Conservation (phyloP, 2,329 filamentous ascomycete genomes). For the Grosmannia huntii region DNA sequence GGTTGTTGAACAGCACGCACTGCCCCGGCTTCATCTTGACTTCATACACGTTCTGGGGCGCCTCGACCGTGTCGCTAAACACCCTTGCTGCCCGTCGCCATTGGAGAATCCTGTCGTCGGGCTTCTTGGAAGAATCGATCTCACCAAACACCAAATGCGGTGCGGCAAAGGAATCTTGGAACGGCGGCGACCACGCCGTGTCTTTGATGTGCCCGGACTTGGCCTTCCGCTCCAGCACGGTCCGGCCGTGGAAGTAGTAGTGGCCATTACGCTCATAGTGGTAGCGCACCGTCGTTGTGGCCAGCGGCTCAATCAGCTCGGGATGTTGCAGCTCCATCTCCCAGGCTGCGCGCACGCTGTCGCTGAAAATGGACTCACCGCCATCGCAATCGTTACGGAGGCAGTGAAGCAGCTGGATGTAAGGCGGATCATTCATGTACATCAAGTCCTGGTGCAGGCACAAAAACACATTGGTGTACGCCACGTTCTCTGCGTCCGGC, state of each 20-base stretch:
- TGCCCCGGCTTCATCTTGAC: constrained; percentile 67
- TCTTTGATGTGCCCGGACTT: constrained; percentile 13
- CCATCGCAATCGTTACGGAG: constrained; percentile 67
- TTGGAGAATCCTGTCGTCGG: background rate
- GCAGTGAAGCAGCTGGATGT: constrained; percentile 81
- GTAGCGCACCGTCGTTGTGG: constrained; percentile 48
- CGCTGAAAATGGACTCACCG: constrained; percentile 77
- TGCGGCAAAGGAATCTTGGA: constrained; percentile 38
- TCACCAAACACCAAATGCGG: constrained; percentile 5
- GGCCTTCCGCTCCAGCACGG: constrained; percentile 31
- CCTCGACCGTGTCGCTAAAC: constrained; percentile 49
- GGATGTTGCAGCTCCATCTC: constrained; percentile 15
- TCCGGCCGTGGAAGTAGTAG: constrained; percentile 46
- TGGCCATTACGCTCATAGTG: constrained; percentile 56
- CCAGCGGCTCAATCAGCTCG: constrained; percentile 47
- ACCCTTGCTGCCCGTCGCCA: constrained; percentile 28
- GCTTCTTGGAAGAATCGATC: background rate
- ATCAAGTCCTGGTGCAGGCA: constrained; percentile 90
- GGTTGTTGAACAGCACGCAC: constrained; percentile 88
- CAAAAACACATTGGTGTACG: constrained; percentile 71
- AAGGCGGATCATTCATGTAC: constrained; percentile 68
- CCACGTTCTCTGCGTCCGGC: constrained; percentile 76
- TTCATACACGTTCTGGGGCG: constrained; percentile 48
- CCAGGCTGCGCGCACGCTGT: constrained; percentile 51
- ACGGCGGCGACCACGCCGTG: constrained; percentile 64